Evolutionary conservation across 352 stramenopile species (phyloP), one percentile per base, ranked within the genome.

Genomic region (Globisporangium orthogonon): DNA sequence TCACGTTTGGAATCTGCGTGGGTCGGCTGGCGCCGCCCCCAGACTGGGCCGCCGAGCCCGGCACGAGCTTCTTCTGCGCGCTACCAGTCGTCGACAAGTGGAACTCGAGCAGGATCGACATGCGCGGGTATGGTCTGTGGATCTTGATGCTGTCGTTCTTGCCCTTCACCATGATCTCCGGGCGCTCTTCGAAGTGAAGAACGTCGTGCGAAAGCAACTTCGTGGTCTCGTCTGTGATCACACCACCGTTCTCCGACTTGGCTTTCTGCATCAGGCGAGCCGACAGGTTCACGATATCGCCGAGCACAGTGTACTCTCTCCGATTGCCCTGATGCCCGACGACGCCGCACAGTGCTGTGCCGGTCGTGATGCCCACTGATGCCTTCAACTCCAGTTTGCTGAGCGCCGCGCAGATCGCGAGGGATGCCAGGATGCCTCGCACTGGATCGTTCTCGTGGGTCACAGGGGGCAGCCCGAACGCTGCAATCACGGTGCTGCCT

Each of bases 201-300:
- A 91, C 78, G 54, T 93, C 81, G 9, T 91, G 74, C n/a, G 74
- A 86, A 52, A 84, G 87, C 31, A 76, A 66, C 62, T 95, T 95
- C 6, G 90, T 97, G 2, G 76, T 54, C 41, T 89, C 82, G 62
- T 97, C 91, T 7, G 87, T 96, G 67, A 97, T 92, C 30, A 96
- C 82, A 11, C 83, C 84, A 17, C 85, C 86, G n/a, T 74, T 70
- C 56, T 95, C 83, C 0, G 73, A 81, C 65, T 95, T 95, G 7
- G 82, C 85, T 30, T 82, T 87, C 54, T 96, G 82, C 93, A 98
- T 98, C 7, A 98, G 76, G 9, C 93, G 76, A 9, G 93, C 93
- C 2, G 86, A 90, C 4, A 98, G 63, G 52, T 98, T 98, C n/a
- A 98, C 93, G 14, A 94, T 92, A 61, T 98, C 89, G 3, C 93